Evolutionary conservation across 1,139 yeast genomes (phyloP).

Genomic region (Insectozyma bohioensis): DNA sequence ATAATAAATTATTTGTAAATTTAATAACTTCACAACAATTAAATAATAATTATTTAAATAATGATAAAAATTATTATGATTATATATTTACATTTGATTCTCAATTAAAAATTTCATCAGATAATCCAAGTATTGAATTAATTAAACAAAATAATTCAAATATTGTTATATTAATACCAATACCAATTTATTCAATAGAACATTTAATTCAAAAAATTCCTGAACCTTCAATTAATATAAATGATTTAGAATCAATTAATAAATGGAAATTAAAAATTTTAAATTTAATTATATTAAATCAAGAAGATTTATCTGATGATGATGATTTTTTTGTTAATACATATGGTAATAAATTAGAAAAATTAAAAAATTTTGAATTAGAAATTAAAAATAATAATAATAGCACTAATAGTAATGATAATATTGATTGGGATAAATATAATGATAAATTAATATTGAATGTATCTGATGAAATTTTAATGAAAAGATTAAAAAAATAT

Average conservation of each 20-base stretch:
- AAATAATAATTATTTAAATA: slow-evolving; percentile 36
- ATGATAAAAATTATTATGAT: slow-evolving; percentile 31
- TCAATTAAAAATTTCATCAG: slow-evolving; percentile 39
- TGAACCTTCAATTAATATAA: slow-evolving; percentile 19
- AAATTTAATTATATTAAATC: slow-evolving; percentile 31
- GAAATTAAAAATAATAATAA: slow-evolving; percentile 34
- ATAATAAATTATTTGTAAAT: slow-evolving; percentile 6
- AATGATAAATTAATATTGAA: slow-evolving; percentile 22
- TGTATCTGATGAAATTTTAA: slow-evolving; percentile 26
- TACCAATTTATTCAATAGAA: slow-evolving; percentile 38
- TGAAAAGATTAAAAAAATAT: slow-evolving; percentile 22
- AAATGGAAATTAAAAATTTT: slow-evolving; percentile 36
- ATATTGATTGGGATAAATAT: too few species aligned
- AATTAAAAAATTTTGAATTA: slow-evolving; percentile 13
- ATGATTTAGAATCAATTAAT: slow-evolving; percentile 12
- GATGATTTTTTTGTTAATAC: slow-evolving; percentile 23
- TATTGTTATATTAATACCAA: slow-evolving; percentile 39
- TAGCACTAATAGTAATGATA: too few species aligned
- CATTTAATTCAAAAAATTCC: slow-evolving; percentile 31
- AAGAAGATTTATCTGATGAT: slow-evolving; percentile 21
- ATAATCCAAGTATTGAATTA: slow-evolving; percentile 31
- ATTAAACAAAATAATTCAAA: slow-evolving; percentile 22
- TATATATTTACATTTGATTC: slow-evolving; percentile 62
- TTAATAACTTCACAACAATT: slow-evolving; percentile 43
- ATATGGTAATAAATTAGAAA: slow-evolving; percentile 24